A percentile compares a stretch with the other conserved stretches of the same genome.
Conservation (phyloP, 176 grass and related monocot genomes). For the Bonia amplexicaulis region DNA sequence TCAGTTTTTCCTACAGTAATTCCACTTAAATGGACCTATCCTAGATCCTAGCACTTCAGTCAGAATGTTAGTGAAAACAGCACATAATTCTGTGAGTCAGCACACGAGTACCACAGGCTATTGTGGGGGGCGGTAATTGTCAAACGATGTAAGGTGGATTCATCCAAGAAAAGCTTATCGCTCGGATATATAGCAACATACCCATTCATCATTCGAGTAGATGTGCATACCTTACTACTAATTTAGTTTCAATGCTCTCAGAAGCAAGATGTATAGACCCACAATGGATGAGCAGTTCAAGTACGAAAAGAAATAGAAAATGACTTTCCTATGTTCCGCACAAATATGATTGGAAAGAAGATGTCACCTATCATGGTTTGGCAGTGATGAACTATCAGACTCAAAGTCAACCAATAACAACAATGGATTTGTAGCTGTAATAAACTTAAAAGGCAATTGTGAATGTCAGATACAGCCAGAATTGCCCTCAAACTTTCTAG, state of each 20-base stretch:
- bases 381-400: not conserved
- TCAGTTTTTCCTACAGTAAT: slow-evolving; percentile 1
- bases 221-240: not conserved
- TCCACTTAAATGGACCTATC: not conserved
- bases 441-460: not conserved
- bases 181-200: not conserved
- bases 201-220: not conserved
- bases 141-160: not conserved
- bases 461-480: not conserved
- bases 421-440: not conserved
- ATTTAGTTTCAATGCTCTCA: not conserved
- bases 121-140: not conserved
- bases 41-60: not conserved
- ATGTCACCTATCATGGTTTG: not conserved
- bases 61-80: not conserved
- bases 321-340: not conserved
- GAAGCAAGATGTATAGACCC: not conserved
- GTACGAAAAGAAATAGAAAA: not conserved
- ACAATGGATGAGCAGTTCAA: not conserved
- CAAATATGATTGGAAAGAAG: not conserved
- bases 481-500: not conserved
- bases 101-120: not conserved
- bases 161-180: not conserved
- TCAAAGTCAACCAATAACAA: not conserved
- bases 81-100: not conserved